Evolutionary conservation across 129 eudicot genomes (phyloP).

Genomic region (Dittrichia graveolens): DNA sequence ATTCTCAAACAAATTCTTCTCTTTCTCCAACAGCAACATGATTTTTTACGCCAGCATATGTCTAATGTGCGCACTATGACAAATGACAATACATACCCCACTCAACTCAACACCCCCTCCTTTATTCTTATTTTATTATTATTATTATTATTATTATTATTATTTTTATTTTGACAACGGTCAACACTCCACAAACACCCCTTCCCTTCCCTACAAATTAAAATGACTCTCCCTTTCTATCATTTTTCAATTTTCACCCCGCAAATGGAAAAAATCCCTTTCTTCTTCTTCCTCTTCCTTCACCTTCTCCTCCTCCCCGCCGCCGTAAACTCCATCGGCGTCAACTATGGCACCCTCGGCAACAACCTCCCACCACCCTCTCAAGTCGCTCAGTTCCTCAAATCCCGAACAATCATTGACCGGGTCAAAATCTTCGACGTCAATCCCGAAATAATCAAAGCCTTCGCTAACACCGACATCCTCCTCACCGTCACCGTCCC

Average conservation of each 20-base stretch:
- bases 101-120: too few relatives aligned
- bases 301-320: constrained; percentile 15
- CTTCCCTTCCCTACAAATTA: background rate
- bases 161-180: background rate
- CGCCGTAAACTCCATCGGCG: constrained; percentile 42
- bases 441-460: constrained; percentile 35
- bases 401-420: constrained; percentile 38
- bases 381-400: constrained; percentile 41
- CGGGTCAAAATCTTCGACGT: constrained; percentile 39
- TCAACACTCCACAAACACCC: constrained; percentile 3
- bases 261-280: background rate
- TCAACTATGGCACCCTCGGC: constrained; percentile 54
- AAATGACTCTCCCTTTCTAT: constrained; percentile 9
- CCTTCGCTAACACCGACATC: constrained; percentile 38
- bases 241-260: background rate
- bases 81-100: too few relatives aligned
- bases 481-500: constrained; percentile 38
- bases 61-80: too few relatives aligned
- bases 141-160: too few relatives aligned
- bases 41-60: background rate
- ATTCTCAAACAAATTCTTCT: background rate
- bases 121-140: too few relatives aligned
- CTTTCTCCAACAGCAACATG: background rate
- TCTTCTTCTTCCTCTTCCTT: constrained; percentile 4
- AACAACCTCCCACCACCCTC: constrained; percentile 48